These are phyloP conservation scores for Sclerotinia glacialis DNA, from an alignment of 2,329 filamentous ascomycete species.

Conservation along the genomic window DNA sequence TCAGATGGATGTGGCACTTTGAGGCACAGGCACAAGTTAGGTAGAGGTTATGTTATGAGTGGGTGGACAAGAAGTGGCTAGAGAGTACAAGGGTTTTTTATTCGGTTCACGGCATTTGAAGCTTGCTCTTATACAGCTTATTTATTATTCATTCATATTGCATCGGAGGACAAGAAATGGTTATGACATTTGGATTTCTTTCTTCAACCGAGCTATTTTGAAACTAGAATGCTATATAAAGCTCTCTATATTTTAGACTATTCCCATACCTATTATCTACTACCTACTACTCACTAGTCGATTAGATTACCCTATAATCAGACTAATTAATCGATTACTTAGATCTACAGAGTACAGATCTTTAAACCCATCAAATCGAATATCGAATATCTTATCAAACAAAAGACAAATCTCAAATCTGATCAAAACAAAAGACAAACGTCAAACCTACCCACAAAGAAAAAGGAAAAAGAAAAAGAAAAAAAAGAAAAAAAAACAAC, in stretches of 20 bases:
- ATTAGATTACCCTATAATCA: neutral
- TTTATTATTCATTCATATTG: no score
- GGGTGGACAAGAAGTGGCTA: neutral
- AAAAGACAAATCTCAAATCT: neutral
- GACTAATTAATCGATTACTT: neutral
- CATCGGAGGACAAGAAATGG: no score
- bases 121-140: neutral
- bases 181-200: neutral
- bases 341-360: neutral
- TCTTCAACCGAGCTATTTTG: neutral
- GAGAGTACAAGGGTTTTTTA: neutral
- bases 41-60: no score
- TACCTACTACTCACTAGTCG: no score
- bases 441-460: neutral
- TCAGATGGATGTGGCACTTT: conserved; percentile 7
- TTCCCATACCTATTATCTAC: neutral
- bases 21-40: conserved; percentile 8
- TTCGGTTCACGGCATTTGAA: neutral
- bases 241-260: neutral
- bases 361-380: neutral
- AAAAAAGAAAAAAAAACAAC: no score
- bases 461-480: no score
- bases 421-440: neutral
- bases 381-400: conserved; percentile 2
- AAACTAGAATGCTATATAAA: neutral